Evolutionary conservation across 2,329 filamentous ascomycete species (phyloP).

Genomic region (Arachnomyces sp.): DNA sequence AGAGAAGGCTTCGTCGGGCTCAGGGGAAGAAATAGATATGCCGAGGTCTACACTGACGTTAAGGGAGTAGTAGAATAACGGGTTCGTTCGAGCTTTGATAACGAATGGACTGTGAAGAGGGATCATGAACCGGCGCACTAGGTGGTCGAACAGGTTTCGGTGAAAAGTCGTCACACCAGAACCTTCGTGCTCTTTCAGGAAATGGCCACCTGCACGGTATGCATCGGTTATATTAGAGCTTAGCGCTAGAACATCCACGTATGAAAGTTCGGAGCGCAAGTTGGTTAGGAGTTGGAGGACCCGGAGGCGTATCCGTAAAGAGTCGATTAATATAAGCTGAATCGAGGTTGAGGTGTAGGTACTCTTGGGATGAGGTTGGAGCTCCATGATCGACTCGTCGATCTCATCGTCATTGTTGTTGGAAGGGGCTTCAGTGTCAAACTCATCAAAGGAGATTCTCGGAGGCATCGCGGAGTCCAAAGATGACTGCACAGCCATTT

Average conservation of each 20-base stretch:
- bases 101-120: slow-evolving; percentile 36
- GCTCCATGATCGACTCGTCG: slow-evolving; percentile 12
- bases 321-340: slow-evolving; percentile 14
- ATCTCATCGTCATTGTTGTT: slow-evolving; percentile 32
- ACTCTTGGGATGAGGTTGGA: slow-evolving; percentile 8
- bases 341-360: slow-evolving; percentile 12
- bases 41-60: slow-evolving; percentile 15
- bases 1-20: slow-evolving; percentile 26
- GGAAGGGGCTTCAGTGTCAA: slow-evolving; percentile 29
- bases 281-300: slow-evolving; percentile 22
- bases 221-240: slow-evolving; percentile 18
- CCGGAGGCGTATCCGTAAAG: slow-evolving; percentile 13
- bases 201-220: slow-evolving; percentile 16
- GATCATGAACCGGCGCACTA: slow-evolving; percentile 44
- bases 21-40: slow-evolving; percentile 11
- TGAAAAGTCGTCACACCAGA: slow-evolving; percentile 28
- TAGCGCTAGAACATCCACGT: slow-evolving; percentile 22
- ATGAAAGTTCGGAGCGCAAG: slow-evolving; percentile 22
- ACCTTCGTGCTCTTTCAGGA: slow-evolving; percentile 9
- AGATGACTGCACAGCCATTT: slow-evolving; percentile 24
- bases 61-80: slow-evolving; percentile 12
- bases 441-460: slow-evolving; percentile 25
- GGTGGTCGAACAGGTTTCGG: slow-evolving; percentile 42
- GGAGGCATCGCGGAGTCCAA: slow-evolving; percentile 24
- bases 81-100: slow-evolving; percentile 11